Evolutionary conservation across 805 yeast genomes (phyloP), one percentile per base, ranked within the genome.

Genomic region (Wickerhamiella azyma): DNA sequence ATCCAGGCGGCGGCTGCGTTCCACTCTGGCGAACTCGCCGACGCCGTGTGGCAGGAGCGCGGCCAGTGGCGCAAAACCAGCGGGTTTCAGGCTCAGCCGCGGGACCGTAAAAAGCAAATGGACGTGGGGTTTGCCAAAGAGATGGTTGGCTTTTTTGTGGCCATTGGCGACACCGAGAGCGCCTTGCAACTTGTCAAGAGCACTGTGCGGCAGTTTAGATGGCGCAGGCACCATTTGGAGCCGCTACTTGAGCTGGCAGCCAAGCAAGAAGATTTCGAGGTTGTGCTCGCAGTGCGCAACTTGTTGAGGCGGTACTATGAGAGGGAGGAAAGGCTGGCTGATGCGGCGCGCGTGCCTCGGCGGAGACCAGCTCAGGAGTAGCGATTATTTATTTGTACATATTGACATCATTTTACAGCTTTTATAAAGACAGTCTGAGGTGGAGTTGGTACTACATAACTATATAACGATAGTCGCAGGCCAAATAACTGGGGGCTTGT

Each of bases 51-150:
- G 94, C 61, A 64, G 2, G 94, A 83, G 55, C 73, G 96, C 55
- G 96, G 96, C 2, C 50, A 59, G 18, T 85, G 71, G 63, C 68
- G 96, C 43, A 75, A 74, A 48, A 69, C 82, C 5, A n/a, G 33
- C 1, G 43, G 26, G 2, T 86, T 81, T 66, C 72, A 67, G 43
- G 32, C 47, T 0, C 56, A 76, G 14, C 42, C 66, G 0, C 54
- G 63, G 9, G 44, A 47, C 0, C 58, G 53, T 26, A 75, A 72
- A 52, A 70, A 71, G 37, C 56, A 59, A 3, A 60, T 68, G 3
- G 89, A 81, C 56, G 77, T 77, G 59, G 68, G 65, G 48, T 85
- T 86, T 68, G 95, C 96, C 1, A 62, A 73, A 21, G 67, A 75
- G 10, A 79, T 85, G 82, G 75, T 84, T 1, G 64, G 68, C 13